These are phyloP conservation scores for Phytophthora sp. DNA, from an alignment of 352 stramenopile species.

Conservation along the genomic window DNA sequence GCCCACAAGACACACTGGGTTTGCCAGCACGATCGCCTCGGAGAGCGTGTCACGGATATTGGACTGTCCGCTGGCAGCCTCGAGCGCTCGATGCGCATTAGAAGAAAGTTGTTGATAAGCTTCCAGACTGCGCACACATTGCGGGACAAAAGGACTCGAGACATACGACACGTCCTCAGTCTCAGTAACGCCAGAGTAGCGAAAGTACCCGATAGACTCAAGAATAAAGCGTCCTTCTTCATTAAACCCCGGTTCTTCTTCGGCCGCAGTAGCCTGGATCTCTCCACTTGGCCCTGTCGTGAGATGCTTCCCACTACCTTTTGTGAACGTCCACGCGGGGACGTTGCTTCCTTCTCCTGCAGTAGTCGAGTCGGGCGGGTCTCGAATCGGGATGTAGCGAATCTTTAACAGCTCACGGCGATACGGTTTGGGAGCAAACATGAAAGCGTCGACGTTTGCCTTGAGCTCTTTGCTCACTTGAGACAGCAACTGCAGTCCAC, in stretches of 20 bases:
- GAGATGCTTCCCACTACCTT: constrained; percentile 47
- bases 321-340: constrained; percentile 47
- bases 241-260: constrained; percentile 38
- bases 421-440: constrained; percentile 65
- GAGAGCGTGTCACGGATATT: constrained; percentile 93
- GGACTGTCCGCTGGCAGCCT: constrained; percentile 81
- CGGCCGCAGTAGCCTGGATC: constrained; percentile 8
- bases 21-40: constrained; percentile 94
- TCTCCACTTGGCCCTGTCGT: constrained; percentile 12
- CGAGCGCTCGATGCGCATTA: constrained; percentile 82
- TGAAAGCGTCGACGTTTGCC: constrained; percentile 58
- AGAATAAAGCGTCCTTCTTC: constrained; percentile 77
- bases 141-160: constrained; percentile 93
- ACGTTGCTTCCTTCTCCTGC: constrained; percentile 17
- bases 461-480: constrained; percentile 57
- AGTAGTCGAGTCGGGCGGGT: constrained; percentile 28
- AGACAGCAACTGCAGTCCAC: constrained; percentile 50
- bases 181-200: constrained; percentile 94
- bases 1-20: constrained; percentile 93
- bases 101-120: constrained; percentile 78
- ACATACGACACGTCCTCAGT: constrained; percentile 97
- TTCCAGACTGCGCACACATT: constrained; percentile 91
- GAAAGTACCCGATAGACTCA: constrained; percentile 87
- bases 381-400: constrained; percentile 65
- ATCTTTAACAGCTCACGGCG: constrained; percentile 62